Base-by-base conservation (phyloP, 2,329 filamentous ascomycete genomes). In the Colletotrichum incanum region DNA sequence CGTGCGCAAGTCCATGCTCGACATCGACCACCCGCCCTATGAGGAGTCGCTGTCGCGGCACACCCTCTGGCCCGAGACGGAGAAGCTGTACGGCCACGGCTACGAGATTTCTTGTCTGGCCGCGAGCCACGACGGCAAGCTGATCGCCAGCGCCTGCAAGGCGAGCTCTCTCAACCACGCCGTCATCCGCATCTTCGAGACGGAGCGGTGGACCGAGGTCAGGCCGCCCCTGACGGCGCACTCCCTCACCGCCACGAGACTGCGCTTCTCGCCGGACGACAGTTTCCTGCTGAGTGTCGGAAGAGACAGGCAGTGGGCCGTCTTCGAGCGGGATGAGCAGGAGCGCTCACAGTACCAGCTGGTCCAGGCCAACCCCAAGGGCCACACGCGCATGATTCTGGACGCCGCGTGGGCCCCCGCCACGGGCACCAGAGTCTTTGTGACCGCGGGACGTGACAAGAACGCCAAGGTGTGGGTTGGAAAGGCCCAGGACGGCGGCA, bases 21-120 rank as follows among this genome's bases (percentile, higher is more conserved):
- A 92, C 54, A 86, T 93, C 64, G 83, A 90, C 52, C 91, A 93
- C 75, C 95, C 96, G 14, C 96, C 96, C 0, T 88, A 94, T 45
- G 96, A 99, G 82, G 96, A 98, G 81, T 92, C 94, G 66, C 90
- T 99, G 2, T 93, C 95, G 31, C 91, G 95, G 11, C 92, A 97
- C 80, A 97, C 96, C 0, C 90, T 99, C 41, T 99, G 95, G 95
- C 96, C 96, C 3, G 96, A 99, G 80, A 91, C 91, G 8, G 96
- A 99, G 82, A 99, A 99, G 84, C 89, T 99, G 1, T 99, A 99
- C 82, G 96, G 96, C 1, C 96, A 99, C 82, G 96, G 96, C 39
- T 98, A 98, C 83, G 96, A 99, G 82, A 96, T 99, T 61, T 97
- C 94, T 2, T 93, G 94, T 47, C 90, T 98, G 20, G 93, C 95